Conservation (phyloP, 768 basidiomycete genomes). For the Psilocybe sp. region DNA sequence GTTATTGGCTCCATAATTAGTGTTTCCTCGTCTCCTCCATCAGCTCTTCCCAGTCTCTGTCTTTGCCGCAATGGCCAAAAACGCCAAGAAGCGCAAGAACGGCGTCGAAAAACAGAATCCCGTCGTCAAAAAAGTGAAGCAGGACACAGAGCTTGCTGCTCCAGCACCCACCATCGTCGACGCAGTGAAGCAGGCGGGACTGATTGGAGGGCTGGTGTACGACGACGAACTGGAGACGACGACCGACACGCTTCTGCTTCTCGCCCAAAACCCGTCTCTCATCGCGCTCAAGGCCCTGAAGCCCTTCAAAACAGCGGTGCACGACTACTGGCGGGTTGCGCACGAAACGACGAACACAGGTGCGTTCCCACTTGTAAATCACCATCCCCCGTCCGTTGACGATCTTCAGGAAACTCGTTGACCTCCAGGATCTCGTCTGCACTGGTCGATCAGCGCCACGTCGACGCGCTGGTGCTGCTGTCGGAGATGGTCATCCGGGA, state of each 20-base stretch:
- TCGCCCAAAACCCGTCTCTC: conserved; percentile 29
- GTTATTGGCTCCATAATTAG: no score
- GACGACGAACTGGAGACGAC: conserved; percentile 36
- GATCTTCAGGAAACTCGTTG: conserved; percentile 27
- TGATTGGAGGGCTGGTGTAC: conserved; percentile 31
- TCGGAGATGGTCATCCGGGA: conserved; percentile 47
- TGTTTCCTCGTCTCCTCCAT: no score
- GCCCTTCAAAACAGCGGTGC: conserved; percentile 34
- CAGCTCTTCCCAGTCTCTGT: no score
- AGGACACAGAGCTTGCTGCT: not conserved
- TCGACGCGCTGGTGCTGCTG: conserved; percentile 51
- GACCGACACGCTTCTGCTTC: conserved; percentile 28
- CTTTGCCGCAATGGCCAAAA: conserved; percentile 18
- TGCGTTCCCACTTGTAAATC: conserved; percentile 11
- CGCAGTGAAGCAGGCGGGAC: not conserved
- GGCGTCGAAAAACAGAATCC: conserved; percentile 8
- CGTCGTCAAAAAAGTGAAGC: conserved; percentile 15
- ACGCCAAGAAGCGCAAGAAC: conserved; percentile 21
- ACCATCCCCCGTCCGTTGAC: not conserved
- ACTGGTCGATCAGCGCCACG: conserved; percentile 39
- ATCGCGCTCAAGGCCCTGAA: conserved; percentile 31
- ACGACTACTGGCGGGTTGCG: conserved; percentile 36
- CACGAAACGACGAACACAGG: conserved; percentile 30
- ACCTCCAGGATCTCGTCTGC: conserved; percentile 39
- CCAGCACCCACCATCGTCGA: not conserved